Percentiles rank a stretch among this genome's conserved stretches.
phyloP scores from a whole-genome alignment of 139 green algal species.

The Mychonastes homosphaera region DNA sequence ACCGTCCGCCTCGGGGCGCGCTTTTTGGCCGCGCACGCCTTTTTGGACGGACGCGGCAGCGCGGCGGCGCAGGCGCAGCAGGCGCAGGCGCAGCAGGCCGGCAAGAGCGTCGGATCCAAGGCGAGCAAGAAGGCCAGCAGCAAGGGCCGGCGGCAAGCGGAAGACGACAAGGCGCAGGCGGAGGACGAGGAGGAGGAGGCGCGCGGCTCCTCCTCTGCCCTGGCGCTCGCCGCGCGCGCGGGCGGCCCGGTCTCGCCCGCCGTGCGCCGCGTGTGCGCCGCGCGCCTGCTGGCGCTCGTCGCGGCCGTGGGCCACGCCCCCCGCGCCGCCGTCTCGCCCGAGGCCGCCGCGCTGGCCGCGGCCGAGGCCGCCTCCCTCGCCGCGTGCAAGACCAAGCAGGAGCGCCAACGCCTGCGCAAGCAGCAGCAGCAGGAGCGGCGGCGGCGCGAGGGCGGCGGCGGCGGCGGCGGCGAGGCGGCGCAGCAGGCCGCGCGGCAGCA shows the following conservation, averaged over 20 bases:
- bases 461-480: background rate
- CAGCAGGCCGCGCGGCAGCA: constrained; percentile 8
- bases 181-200: background rate
- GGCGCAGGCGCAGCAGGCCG: background rate
- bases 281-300: constrained; percentile 33
- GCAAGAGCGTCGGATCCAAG: no score
- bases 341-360: no score
- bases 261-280: constrained; percentile 32
- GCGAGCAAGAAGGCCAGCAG: constrained; percentile 3
- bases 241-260: constrained; percentile 11
- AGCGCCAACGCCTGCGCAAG: constrained; percentile 2
- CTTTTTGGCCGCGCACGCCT: constrained; percentile 49
- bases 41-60: constrained; percentile 24
- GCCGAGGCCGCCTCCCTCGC: constrained; percentile 3
- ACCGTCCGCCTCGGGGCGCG: constrained; percentile 18
- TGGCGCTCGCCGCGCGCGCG: background rate
- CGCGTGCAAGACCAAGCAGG: constrained; percentile 10
- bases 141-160: background rate
- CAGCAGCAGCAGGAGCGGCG: constrained; percentile 13
- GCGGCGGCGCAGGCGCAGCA: background rate
- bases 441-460: background rate
- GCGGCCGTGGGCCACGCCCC: constrained; percentile 12
- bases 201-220: background rate
- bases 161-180: background rate
- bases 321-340: constrained; percentile 2